Conservation (phyloP, 805 yeast species). For the Kluyveromyces nonfermentans region DNA sequence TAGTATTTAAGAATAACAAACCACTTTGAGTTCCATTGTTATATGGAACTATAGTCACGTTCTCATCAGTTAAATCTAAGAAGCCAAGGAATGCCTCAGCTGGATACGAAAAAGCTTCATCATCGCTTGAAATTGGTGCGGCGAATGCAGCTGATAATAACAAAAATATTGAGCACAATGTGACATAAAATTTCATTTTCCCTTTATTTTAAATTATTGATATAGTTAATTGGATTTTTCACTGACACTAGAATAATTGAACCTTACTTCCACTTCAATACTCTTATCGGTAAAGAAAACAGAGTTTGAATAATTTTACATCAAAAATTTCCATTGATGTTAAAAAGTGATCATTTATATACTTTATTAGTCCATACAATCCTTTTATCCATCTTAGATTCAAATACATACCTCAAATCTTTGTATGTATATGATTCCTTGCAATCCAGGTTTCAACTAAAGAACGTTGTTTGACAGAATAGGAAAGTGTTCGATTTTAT, state of each 20-base stretch:
- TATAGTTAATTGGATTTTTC: neutral
- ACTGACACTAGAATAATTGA: neutral
- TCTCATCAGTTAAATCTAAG: slow-evolving; percentile 22
- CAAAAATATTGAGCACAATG: slow-evolving; percentile 3
- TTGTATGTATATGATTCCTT: neutral
- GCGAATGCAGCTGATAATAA: slow-evolving; percentile 1
- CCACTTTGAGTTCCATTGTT: slow-evolving; percentile 24
- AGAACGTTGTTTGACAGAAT: neutral
- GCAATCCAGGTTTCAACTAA: neutral
- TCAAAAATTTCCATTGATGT: neutral
- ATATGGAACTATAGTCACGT: slow-evolving; percentile 23
- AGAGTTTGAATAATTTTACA: neutral
- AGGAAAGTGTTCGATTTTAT: slow-evolving; percentile 27
- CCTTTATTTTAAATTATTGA: neutral
- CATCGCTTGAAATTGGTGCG: slow-evolving; percentile 18
- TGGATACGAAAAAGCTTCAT: slow-evolving; percentile 12
- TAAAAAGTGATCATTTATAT: neutral
- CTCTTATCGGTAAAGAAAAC: neutral
- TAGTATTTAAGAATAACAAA: slow-evolving; percentile 24
- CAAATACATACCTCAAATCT: neutral
- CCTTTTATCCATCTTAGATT: no score
- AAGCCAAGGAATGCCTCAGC: slow-evolving; percentile 26
- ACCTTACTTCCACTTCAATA: neutral
- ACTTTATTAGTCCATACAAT: no score
- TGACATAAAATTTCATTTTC: slow-evolving; percentile 7